Evolutionary conservation across 345 rosid species (phyloP), one percentile per base, ranked within the genome.

Genomic region (Eucalyptus sp.): DNA sequence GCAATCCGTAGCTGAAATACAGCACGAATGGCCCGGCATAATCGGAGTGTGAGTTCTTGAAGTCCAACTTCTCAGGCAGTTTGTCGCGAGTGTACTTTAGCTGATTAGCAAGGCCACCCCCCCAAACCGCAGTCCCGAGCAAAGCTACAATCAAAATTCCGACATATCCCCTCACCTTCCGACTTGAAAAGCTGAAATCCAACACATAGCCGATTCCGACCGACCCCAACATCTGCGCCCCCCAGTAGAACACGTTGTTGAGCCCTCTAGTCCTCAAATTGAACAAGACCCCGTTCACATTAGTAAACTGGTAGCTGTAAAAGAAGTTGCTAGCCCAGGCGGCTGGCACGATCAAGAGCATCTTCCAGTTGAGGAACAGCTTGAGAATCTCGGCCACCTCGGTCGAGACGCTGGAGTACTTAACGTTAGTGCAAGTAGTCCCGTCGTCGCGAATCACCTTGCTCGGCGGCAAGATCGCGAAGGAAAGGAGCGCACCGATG

Each of bases 271-370:
- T 96, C 92, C 99, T 91, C 62, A 97, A 56, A 86, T 93, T 95
- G 87, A 97, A 97, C 58, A 93, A 89, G n/a, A 88, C 91, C 1
- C 91, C 95, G 37, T 97, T 96, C 44, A 96, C 97, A 56, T 96
- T 95, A 89, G 95, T 97, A 88, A 97, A 97, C 56, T 96, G 98
- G 88, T 96, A 96, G 81, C 92, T 95, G 68, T 96, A 96, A 89
- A 96, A 97, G 91, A 97, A 97, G 71, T 96, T 97, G 89, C 97
- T 96, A 0, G 98, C 99, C 98, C 99, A 97, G 71, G 99, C 95
- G 3, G 99, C 98, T 0, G 99, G 99, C 3, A 93, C 91, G 16
- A 97, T 93, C 29, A 97, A 89, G 8, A 97, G 92, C 99, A 96
- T 97, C 87, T 93, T 93, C 97, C 97, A 93, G 37, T 93, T 95